These are phyloP conservation scores for Talaromyces sp. DNA, from an alignment of 2,329 filamentous ascomycete genomes.

Conservation along the genomic window DNA sequence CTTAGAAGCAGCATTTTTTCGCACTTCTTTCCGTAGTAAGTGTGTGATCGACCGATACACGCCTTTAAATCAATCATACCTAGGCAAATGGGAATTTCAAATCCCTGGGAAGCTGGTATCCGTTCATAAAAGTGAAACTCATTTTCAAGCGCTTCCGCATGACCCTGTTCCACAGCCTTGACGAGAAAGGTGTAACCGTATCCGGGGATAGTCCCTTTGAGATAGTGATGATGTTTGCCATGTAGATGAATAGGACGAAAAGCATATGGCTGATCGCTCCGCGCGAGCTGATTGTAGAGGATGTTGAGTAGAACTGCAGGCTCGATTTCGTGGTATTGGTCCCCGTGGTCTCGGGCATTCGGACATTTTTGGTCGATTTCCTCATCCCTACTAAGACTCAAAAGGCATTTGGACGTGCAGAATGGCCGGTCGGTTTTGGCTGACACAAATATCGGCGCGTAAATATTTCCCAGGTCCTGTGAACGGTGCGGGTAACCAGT, in stretches of 20 bases:
- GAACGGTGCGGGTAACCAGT: neutral
- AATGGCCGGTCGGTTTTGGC: neutral
- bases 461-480: neutral
- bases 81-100: neutral
- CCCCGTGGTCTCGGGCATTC: neutral
- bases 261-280: neutral
- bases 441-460: neutral
- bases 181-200: neutral
- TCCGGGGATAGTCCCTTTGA: neutral
- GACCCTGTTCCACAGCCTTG: neutral
- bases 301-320: neutral
- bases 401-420: neutral
- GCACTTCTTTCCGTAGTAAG: neutral
- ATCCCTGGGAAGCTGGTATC: neutral
- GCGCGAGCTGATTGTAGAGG: neutral
- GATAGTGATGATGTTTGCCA: neutral
- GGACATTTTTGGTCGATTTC: neutral
- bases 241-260: neutral
- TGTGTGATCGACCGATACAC: neutral
- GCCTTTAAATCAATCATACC: neutral
- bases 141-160: neutral
- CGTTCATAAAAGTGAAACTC: neutral
- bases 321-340: neutral
- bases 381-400: neutral
- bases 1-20: neutral